phyloP scores from a whole-genome alignment of 2,329 filamentous ascomycete species.

The Trichophyton simii region DNA sequence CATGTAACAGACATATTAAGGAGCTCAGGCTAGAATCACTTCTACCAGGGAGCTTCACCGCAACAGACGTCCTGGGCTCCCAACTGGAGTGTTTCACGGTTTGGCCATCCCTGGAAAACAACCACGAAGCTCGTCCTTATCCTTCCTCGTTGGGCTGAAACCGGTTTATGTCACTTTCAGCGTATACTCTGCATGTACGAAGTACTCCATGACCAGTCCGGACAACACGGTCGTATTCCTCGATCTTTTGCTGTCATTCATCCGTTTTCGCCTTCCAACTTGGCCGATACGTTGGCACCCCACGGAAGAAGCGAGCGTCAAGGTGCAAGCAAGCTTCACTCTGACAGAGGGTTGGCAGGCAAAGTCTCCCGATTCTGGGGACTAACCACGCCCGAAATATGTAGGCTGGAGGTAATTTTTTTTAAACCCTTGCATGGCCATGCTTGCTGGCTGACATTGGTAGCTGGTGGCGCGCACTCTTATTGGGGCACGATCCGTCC shows the following conservation, averaged over 20 bases:
- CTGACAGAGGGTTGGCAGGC: not conserved
- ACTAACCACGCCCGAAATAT: not conserved
- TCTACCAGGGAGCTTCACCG: not conserved
- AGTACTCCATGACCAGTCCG: not conserved
- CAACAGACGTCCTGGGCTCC: not conserved
- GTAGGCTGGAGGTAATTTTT: conserved; percentile 1
- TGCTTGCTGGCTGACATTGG: not conserved
- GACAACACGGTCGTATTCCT: not conserved
- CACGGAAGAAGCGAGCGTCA: not conserved
- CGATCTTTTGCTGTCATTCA: not conserved
- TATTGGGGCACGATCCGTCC: not conserved
- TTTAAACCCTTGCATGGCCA: conserved; percentile 2
- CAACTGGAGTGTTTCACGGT: not conserved
- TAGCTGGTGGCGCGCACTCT: not conserved
- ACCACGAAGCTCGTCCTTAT: not conserved
- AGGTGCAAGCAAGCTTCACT: not conserved
- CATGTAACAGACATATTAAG: conserved; percentile 1
- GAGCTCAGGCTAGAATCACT: not conserved
- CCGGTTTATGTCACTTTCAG: not conserved
- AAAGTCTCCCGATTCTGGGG: not conserved
- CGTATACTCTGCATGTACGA: not conserved
- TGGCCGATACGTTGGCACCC: not conserved
- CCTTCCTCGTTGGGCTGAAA: not conserved
- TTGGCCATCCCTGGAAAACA: not conserved
- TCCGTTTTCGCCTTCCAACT: not conserved